Percentiles rank a stretch among this genome's conserved stretches.
phyloP scores from a whole-genome alignment of 2,329 filamentous ascomycete genomes.

The Nemania sp. region DNA sequence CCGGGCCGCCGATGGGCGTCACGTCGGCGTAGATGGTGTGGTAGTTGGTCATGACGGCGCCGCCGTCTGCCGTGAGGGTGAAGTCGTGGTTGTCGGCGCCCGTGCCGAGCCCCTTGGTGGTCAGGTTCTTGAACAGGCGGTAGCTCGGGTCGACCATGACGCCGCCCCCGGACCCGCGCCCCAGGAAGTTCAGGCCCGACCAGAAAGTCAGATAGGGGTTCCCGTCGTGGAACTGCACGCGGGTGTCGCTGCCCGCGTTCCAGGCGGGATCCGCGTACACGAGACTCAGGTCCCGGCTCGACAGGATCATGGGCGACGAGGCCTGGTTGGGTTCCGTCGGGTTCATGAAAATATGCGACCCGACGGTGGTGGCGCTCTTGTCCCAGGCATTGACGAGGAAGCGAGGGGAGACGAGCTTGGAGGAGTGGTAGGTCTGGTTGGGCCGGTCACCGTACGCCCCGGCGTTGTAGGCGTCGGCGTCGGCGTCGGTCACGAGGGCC shows the following conservation, averaged over 20 bases:
- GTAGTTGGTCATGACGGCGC: slow-evolving; percentile 50
- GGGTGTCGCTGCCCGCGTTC: slow-evolving; percentile 27
- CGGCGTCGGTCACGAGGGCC: slow-evolving; percentile 25
- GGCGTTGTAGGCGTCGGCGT: slow-evolving; percentile 27
- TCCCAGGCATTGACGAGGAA: slow-evolving; percentile 32
- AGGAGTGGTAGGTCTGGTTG: slow-evolving; percentile 33
- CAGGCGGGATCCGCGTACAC: slow-evolving; percentile 34
- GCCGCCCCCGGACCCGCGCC: slow-evolving; percentile 34
- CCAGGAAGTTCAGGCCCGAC: slow-evolving; percentile 39
- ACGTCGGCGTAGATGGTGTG: slow-evolving; percentile 41
- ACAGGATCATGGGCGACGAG: slow-evolving; percentile 33
- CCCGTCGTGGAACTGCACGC: slow-evolving; percentile 41
- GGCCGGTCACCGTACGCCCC: slow-evolving; percentile 30
- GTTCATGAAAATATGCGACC: slow-evolving; percentile 32
- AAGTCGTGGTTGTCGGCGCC: slow-evolving; percentile 50
- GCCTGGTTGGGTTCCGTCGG: slow-evolving; percentile 18
- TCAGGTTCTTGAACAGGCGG: slow-evolving; percentile 45
- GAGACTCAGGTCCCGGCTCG: slow-evolving; percentile 33
- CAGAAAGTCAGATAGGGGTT: slow-evolving; percentile 45
- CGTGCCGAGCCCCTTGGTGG: slow-evolving; percentile 42
- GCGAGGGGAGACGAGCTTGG: slow-evolving; percentile 25
- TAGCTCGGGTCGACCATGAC: slow-evolving; percentile 44
- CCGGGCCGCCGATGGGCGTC: slow-evolving; percentile 40
- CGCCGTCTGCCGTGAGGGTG: slow-evolving; percentile 46
- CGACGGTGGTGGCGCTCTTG: slow-evolving; percentile 23